Percentiles rank a stretch among this genome's conserved stretches.
Evolutionary conservation across 306 rosid species (phyloP).

Genomic region (Lathyrus aphaca): DNA sequence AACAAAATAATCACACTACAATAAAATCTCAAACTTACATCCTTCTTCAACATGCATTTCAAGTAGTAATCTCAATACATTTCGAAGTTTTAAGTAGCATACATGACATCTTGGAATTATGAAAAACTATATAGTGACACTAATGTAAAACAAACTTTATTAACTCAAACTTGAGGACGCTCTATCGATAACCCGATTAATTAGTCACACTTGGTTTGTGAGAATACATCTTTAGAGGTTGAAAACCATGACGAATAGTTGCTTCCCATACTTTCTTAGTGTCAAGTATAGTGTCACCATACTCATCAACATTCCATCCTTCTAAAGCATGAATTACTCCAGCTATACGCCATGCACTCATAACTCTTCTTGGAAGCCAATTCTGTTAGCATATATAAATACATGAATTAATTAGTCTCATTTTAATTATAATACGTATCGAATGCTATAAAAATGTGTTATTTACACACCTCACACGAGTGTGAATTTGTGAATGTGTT

Average conservation of each 20-base stretch:
- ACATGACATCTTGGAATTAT: not conserved
- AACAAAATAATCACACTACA: too few species aligned
- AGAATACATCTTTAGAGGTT: conserved; percentile 32
- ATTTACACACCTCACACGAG: conserved; percentile 67
- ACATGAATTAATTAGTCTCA: not conserved
- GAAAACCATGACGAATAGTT: conserved; percentile 57
- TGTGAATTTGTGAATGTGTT: conserved; percentile 47
- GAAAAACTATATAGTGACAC: not conserved
- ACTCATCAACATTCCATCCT: conserved; percentile 61
- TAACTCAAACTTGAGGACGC: not conserved
- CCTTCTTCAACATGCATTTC: not conserved
- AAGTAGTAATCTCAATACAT: not conserved
- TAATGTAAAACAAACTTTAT: not conserved
- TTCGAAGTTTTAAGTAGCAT: not conserved
- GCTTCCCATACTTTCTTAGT: conserved; percentile 55
- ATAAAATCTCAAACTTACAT: too few species aligned
- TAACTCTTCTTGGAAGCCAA: conserved; percentile 68
- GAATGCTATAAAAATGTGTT: not conserved
- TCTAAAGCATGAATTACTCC: conserved; percentile 65
- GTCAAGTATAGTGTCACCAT: conserved; percentile 40
- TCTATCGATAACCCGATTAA: not conserved
- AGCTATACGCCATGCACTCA: conserved; percentile 70
- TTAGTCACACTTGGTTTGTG: not conserved
- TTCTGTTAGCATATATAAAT: conserved; percentile 22
- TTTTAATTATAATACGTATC: not conserved